phyloP scores from a whole-genome alignment of 2,329 filamentous ascomycete species.

The Aspergillus sp. region DNA sequence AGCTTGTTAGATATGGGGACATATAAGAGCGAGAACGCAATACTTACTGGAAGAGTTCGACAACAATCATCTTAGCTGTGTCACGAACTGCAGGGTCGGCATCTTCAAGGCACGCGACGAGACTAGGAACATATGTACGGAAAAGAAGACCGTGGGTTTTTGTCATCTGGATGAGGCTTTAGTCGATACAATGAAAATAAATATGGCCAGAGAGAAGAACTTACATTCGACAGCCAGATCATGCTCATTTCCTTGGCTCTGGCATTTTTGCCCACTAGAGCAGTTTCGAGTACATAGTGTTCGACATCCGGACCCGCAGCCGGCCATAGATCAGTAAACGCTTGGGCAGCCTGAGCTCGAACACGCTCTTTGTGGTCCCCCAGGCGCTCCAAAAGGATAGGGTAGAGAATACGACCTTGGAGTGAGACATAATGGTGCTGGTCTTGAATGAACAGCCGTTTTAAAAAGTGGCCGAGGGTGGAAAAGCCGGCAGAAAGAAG shows the following conservation, averaged over 20 bases:
- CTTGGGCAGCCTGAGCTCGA: slow-evolving; percentile 67
- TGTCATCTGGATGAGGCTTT: slow-evolving; percentile 59
- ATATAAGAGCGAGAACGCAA: not conserved
- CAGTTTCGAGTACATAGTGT: slow-evolving; percentile 69
- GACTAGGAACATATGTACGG: slow-evolving; percentile 71
- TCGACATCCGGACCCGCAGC: slow-evolving; percentile 71
- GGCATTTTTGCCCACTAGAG: slow-evolving; percentile 73
- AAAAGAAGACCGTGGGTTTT: slow-evolving; percentile 74
- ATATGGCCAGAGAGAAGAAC: slow-evolving; percentile 11
- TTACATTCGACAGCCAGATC: slow-evolving; percentile 76
- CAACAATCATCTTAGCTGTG: slow-evolving; percentile 73
- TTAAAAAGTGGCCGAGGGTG: slow-evolving; percentile 80
- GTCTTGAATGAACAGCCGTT: slow-evolving; percentile 79
- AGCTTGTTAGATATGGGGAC: slow-evolving; percentile 5
- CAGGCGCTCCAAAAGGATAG: slow-evolving; percentile 75
- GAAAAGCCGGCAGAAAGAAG: slow-evolving; percentile 82
- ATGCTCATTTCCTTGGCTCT: slow-evolving; percentile 80
- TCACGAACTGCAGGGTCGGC: slow-evolving; percentile 85
- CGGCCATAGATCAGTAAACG: slow-evolving; percentile 71
- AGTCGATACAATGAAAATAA: not conserved
- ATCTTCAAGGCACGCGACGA: slow-evolving; percentile 86
- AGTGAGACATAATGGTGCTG: slow-evolving; percentile 64
- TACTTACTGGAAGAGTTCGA: slow-evolving; percentile 75
- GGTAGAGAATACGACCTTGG: slow-evolving; percentile 67
- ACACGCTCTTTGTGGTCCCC: slow-evolving; percentile 86